Evolutionary conservation across 2,329 filamentous ascomycete species (phyloP).

Genomic region (Pyrenophora teres): DNA sequence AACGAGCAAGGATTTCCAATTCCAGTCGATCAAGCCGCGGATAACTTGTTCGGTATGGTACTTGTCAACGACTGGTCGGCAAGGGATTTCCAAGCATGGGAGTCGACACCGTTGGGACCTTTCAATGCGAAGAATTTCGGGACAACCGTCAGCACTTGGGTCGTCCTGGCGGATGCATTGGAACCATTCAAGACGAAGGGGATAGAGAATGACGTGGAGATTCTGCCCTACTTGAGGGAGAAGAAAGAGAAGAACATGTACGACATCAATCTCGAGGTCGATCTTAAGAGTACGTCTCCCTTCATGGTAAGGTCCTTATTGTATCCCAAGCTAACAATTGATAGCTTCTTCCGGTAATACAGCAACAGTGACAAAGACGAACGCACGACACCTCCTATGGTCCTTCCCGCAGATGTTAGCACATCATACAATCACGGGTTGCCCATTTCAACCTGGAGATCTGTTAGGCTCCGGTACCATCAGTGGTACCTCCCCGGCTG

Average conservation of each 20-base stretch:
- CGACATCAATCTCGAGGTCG: slow-evolving; percentile 71
- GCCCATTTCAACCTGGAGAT: slow-evolving; percentile 74
- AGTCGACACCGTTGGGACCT: slow-evolving; percentile 80
- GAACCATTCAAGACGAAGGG: slow-evolving; percentile 66
- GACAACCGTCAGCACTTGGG: slow-evolving; percentile 77
- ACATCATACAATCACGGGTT: slow-evolving; percentile 77
- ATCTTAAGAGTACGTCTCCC: slow-evolving; percentile 56
- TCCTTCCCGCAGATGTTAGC: slow-evolving; percentile 84
- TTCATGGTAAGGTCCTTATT: background rate
- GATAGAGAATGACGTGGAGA: slow-evolving; percentile 58
- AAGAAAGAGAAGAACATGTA: slow-evolving; percentile 63
- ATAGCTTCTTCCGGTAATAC: slow-evolving; percentile 54
- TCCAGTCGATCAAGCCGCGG: slow-evolving; percentile 66
- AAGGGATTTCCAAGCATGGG: slow-evolving; percentile 81
- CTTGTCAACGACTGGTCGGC: slow-evolving; percentile 89
- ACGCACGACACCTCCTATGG: slow-evolving; percentile 74
- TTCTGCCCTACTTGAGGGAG: slow-evolving; percentile 69
- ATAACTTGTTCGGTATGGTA: slow-evolving; percentile 78
- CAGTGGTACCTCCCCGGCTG: slow-evolving; percentile 62
- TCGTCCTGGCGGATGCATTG: slow-evolving; percentile 75
- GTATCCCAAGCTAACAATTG: slow-evolving; percentile 16
- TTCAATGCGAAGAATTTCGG: slow-evolving; percentile 87
- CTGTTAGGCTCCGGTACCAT: slow-evolving; percentile 81
- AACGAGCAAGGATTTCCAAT: slow-evolving; percentile 70
- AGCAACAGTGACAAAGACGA: slow-evolving; percentile 63